Base-by-base conservation (phyloP, 176 grass and related monocot genomes). In the Eleusine coracana region DNA sequence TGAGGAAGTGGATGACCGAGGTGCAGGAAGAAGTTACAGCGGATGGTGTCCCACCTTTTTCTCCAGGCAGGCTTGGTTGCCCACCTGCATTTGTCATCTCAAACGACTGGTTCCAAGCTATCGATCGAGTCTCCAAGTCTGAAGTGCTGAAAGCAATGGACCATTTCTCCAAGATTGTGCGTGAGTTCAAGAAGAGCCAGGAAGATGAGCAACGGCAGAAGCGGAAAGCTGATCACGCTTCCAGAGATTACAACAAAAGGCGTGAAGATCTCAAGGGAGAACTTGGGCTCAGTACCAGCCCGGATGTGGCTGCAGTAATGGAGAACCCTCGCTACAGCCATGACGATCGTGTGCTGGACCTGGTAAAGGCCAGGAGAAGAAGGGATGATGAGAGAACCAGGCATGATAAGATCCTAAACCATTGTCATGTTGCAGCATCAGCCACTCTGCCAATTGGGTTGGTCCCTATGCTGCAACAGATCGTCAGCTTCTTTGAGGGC, bases 101-200 rank as follows among this genome's bases (percentile, higher is more conserved):
- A 48, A 96, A 96, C 65, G 96, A 99, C 69, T 99, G 96, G 96
- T 85, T 70, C 41, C 89, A 91, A 81, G 93, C 81, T 5, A 91
- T 85, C 1, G 83, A 90, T 15, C 84, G 52, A 49, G 88, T 94
- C 51, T 91, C 96, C 13, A 88, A 90, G 45, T 86, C 40, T 3
- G 94, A 93, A 27, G 73, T 80, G 36, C 39, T 92, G 17, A 83
- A 74, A 64, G 55, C 82, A 71, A 93, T 99, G 51, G 27, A 46
- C 39, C 25, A 73, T 48, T 96, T 95, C 82, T 38, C 59, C 28
- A 87, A 75, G 36, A 10, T 86, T 1, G 49, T 94, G 45, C 89
- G 62, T 67, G 59, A 90, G 13, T 83, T 79, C 61, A 78, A 80
- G 80, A 91, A 85, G 83, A 75, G 62, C 21, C 93, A 90, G 68